Conservation (phyloP, 2,329 filamentous ascomycete species). For the Ceratocystis alfenasii region DNA sequence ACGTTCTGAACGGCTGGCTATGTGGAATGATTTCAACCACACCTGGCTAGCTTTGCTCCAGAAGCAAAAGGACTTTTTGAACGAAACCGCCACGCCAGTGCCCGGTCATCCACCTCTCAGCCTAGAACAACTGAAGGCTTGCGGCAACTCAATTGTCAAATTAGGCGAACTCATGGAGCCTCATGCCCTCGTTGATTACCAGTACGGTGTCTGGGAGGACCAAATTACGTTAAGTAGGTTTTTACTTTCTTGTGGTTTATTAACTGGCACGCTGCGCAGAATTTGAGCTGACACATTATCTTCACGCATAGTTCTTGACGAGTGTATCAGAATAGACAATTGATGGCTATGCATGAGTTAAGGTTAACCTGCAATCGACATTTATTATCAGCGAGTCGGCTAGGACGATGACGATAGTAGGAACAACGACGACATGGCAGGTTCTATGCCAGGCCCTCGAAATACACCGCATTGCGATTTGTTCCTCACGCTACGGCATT, state of each 20-base stretch:
- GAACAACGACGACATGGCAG: neutral
- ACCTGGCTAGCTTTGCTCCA: conserved; percentile 79
- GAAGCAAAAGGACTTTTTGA: conserved; percentile 67
- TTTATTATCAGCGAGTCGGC: too few species aligned
- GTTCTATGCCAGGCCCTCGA: neutral
- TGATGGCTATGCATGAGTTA: neutral
- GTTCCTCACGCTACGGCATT: neutral
- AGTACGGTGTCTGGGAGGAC: conserved; percentile 94
- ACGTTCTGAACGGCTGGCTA: conserved; percentile 53
- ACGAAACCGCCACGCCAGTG: conserved; percentile 46
- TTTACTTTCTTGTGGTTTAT: conserved; percentile 17
- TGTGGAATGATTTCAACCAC: conserved; percentile 92
- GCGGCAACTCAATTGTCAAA: conserved; percentile 70
- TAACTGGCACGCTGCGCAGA: conserved; percentile 21
- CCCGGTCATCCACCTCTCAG: conserved; percentile 44
- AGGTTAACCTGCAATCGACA: too few species aligned
- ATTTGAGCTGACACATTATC: neutral
- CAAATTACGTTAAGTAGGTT: conserved; percentile 70
- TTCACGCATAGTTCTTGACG: conserved; percentile 4
- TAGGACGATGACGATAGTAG: too few species aligned
- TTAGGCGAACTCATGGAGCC: conserved; percentile 80
- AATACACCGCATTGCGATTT: neutral
- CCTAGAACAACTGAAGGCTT: conserved; percentile 56
- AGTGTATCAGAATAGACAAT: conserved; percentile 4
- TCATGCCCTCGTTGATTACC: conserved; percentile 91